Percentiles rank a stretch among this genome's conserved stretches.
phyloP scores from a whole-genome alignment of 805 yeast species.

The Debaryomyces tyrocola region DNA sequence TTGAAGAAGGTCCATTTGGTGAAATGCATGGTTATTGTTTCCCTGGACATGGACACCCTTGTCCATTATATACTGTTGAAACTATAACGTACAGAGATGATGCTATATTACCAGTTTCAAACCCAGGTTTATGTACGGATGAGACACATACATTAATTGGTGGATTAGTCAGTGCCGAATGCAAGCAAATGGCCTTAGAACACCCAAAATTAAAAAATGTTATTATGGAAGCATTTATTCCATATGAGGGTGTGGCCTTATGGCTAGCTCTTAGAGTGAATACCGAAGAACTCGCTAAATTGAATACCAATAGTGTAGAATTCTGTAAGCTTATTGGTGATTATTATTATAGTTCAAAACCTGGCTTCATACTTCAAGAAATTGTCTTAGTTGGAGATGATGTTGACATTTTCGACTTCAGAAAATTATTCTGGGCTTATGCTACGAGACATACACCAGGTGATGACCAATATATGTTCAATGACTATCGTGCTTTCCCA shows the following conservation, averaged over 20 bases:
- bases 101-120: slow-evolving; percentile 23
- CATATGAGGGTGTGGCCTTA: slow-evolving; percentile 23
- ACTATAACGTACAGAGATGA: slow-evolving; percentile 20
- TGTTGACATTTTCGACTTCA: slow-evolving; percentile 23
- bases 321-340: slow-evolving; percentile 19
- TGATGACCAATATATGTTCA: slow-evolving; percentile 17
- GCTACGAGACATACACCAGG: slow-evolving; percentile 24
- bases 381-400: slow-evolving; percentile 25
- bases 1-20: slow-evolving; percentile 27
- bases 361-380: slow-evolving; percentile 19
- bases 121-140: slow-evolving; percentile 24
- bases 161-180: slow-evolving; percentile 17
- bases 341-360: slow-evolving; percentile 11
- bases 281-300: slow-evolving; percentile 15
- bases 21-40: slow-evolving; percentile 30
- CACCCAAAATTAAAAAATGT: slow-evolving; percentile 9
- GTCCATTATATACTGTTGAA: slow-evolving; percentile 22
- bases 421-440: slow-evolving; percentile 25
- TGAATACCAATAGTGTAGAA: slow-evolving; percentile 16
- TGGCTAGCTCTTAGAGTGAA: slow-evolving; percentile 20
- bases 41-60: slow-evolving; percentile 18
- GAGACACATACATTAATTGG: slow-evolving; percentile 29
- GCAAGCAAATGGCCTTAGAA: slow-evolving; percentile 8
- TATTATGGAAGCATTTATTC: slow-evolving; percentile 20
- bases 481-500: slow-evolving; percentile 16